phyloP scores from a whole-genome alignment of 331 rosid genomes.

The Acacia pycnantha region DNA sequence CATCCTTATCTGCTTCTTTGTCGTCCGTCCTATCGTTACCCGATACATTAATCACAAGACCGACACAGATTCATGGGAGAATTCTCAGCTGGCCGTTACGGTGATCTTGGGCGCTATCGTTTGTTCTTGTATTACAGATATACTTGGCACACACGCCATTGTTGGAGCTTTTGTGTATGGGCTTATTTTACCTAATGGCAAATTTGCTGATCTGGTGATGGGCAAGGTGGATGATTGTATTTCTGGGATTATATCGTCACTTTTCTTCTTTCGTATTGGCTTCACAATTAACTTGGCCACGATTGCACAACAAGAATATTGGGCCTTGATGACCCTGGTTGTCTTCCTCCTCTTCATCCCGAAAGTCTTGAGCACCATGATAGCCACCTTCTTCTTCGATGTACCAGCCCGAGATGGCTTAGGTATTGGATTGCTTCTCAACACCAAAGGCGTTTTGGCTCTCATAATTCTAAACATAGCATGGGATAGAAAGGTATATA shows the following conservation, averaged over 20 bases:
- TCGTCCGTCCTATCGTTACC: conserved; percentile 32
- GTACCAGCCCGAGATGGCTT: conserved; percentile 17
- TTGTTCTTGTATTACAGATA: conserved; percentile 42
- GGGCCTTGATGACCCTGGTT: conserved; percentile 12
- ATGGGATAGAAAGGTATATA: neutral
- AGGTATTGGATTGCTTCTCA: conserved; percentile 47
- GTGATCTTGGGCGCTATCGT: conserved; percentile 34
- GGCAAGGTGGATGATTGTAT: conserved; percentile 42
- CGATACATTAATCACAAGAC: conserved; percentile 19
- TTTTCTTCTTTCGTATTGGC: conserved; percentile 42
- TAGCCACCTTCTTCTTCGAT: conserved; percentile 21
- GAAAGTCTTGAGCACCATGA: conserved; percentile 36
- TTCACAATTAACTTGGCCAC: conserved; percentile 16
- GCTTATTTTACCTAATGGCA: conserved; percentile 49
- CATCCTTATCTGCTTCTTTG: conserved; percentile 15
- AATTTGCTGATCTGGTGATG: conserved; percentile 30
- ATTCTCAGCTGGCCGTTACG: conserved; percentile 13
- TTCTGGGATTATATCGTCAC: conserved; percentile 33
- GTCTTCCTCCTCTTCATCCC: conserved; percentile 26
- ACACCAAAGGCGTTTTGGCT: conserved; percentile 50
- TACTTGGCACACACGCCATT: conserved; percentile 15
- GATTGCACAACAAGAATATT: neutral
- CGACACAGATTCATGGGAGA: conserved; percentile 26
- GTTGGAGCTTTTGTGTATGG: conserved; percentile 32
- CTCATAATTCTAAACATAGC: conserved; percentile 37